These are phyloP conservation scores for Cnidoscolus chayamansa DNA, from an alignment of 441 rosid species.

Conservation along the genomic window DNA sequence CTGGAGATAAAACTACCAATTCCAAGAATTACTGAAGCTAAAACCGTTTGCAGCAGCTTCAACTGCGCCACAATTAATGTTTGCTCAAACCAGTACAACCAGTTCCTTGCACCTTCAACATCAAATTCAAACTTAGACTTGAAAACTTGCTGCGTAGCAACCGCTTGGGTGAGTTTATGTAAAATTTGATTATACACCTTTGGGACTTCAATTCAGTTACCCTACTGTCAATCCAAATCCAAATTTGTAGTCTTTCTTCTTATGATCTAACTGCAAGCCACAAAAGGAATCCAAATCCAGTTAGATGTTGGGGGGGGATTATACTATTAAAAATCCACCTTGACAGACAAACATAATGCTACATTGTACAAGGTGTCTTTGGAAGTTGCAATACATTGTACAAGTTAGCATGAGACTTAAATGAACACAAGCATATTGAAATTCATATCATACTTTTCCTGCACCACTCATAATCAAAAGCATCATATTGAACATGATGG, in stretches of 20 bases:
- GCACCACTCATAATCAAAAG: neutral
- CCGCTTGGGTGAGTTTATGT: neutral
- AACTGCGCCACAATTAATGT: conserved; percentile 16
- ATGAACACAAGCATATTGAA: conserved; percentile 2
- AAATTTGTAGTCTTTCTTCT: conserved; percentile 91
- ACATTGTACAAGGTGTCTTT: too few species aligned
- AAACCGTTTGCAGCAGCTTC: conserved; percentile 19
- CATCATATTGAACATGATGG: neutral
- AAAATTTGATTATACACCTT: conserved; percentile 14
- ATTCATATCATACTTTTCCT: too few species aligned
- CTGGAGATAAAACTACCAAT: conserved; percentile 1
- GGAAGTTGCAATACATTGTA: neutral
- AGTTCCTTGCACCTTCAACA: conserved; percentile 23
- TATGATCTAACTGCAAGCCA: conserved; percentile 73
- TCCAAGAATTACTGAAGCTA: conserved; percentile 20
- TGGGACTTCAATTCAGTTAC: conserved; percentile 20
- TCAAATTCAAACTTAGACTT: conserved; percentile 12
- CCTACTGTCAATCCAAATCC: conserved; percentile 97
- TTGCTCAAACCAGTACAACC: conserved; percentile 17
- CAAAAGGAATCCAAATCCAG: neutral
- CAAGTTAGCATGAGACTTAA: neutral
- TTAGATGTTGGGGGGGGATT: neutral
- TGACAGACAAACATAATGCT: neutral
- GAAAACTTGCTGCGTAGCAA: conserved; percentile 2
- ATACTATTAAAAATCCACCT: neutral